Evolutionary conservation across 176 grass and related monocot genomes (phyloP).

Genomic region (Oryza nivara): DNA sequence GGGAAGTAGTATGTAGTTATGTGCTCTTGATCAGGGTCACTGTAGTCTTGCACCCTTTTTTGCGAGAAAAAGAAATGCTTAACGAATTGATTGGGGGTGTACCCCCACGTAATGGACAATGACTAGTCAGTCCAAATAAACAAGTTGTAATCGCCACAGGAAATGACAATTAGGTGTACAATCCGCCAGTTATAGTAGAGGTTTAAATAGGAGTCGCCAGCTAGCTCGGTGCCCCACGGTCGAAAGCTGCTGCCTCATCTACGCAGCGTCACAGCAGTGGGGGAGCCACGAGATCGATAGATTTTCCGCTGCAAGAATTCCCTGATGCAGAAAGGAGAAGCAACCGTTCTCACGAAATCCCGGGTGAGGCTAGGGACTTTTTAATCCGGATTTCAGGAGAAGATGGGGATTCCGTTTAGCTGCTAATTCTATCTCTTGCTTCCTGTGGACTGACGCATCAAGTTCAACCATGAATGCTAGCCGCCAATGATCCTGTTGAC

Average conservation of each 20-base stretch:
- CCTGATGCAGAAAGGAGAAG: conserved; percentile 19
- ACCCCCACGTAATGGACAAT: background rate
- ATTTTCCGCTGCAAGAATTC: conserved; percentile 13
- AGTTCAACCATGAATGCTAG: background rate
- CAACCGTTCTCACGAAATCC: conserved; percentile 19
- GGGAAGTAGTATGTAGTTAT: background rate
- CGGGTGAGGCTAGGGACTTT: conserved; percentile 31
- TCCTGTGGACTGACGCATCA: conserved; percentile 19
- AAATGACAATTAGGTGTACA: conserved; percentile 10
- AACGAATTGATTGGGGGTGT: background rate
- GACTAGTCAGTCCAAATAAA: conserved; percentile 2
- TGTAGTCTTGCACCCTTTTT: background rate
- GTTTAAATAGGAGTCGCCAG: background rate
- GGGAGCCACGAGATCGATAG: conserved; percentile 8
- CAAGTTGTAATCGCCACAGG: background rate
- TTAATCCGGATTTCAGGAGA: conserved; percentile 41
- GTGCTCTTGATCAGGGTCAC: background rate
- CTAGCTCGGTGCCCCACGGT: background rate
- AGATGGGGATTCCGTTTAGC: conserved; percentile 9
- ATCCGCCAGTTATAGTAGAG: background rate
- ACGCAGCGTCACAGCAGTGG: background rate
- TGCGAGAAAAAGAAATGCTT: background rate
- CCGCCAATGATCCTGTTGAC: background rate
- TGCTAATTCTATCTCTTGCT: background rate
- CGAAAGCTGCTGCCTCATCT: conserved; percentile 29